These are phyloP conservation scores for Saccharomycopsis fibuligera DNA, from an alignment of 805 yeast species.

Conservation along the genomic window DNA sequence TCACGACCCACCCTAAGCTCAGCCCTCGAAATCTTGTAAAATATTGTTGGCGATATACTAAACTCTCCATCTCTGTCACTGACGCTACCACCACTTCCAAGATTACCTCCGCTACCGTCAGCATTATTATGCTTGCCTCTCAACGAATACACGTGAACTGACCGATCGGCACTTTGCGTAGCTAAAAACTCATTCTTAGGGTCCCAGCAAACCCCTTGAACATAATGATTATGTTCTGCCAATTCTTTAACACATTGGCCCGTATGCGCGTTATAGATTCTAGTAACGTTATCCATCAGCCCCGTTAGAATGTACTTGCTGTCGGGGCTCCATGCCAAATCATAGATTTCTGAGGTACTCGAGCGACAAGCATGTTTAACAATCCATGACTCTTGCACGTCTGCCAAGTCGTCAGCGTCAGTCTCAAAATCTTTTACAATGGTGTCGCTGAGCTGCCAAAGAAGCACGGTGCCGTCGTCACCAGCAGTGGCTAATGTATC, in stretches of 20 bases:
- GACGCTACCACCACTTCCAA: conserved; percentile 2
- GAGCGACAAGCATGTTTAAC: conserved; percentile 52
- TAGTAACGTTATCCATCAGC: conserved; percentile 79
- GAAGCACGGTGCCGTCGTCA: conserved; percentile 83
- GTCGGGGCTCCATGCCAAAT: conserved; percentile 89
- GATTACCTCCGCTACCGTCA: conserved; percentile 17
- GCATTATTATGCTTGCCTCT: conserved; percentile 22
- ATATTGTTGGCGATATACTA: conserved; percentile 35
- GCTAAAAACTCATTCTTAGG: conserved; percentile 72
- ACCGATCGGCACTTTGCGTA: conserved; percentile 86
- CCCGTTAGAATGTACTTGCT: conserved; percentile 74
- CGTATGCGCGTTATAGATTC: conserved; percentile 53
- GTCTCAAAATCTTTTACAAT: conserved; percentile 55
- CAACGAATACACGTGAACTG: conserved; percentile 63
- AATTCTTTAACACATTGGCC: conserved; percentile 56
- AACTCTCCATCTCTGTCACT: conserved; percentile 22
- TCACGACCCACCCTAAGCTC: conserved; percentile 31
- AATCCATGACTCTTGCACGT: conserved; percentile 67
- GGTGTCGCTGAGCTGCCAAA: conserved; percentile 64
- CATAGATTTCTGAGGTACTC: conserved; percentile 75
- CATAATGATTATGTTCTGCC: conserved; percentile 78
- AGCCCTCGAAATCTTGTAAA: conserved; percentile 46
- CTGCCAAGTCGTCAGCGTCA: conserved; percentile 38
- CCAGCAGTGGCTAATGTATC: conserved; percentile 80
- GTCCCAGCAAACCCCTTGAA: conserved; percentile 97